phyloP scores from a whole-genome alignment of 2,329 filamentous ascomycete genomes.

The Fusarium sp. region DNA sequence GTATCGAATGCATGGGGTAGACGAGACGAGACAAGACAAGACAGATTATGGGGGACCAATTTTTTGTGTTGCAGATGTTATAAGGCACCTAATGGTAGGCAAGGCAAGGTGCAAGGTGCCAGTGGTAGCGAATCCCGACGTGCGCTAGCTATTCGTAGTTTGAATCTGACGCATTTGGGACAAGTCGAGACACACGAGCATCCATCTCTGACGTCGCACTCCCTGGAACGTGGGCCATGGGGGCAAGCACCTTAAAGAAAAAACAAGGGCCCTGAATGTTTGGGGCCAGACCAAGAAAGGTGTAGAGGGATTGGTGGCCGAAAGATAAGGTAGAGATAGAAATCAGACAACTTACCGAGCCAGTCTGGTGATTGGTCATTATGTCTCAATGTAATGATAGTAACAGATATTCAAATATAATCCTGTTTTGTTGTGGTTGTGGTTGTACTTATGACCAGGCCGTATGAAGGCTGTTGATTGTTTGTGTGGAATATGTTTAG shows the following conservation, averaged over 20 bases:
- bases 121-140: constrained; percentile 38
- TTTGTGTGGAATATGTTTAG: constrained; percentile 40
- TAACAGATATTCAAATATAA: background rate
- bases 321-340: background rate
- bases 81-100: background rate
- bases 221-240: constrained; percentile 27
- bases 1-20: constrained; percentile 20
- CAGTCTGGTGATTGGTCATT: background rate
- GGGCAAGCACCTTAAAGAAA: constrained; percentile 1
- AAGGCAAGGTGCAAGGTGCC: constrained; percentile 31
- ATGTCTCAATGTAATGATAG: background rate
- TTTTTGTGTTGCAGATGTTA: constrained; percentile 36
- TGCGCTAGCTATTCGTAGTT: constrained; percentile 39
- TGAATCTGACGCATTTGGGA: constrained; percentile 43
- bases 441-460: background rate
- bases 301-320: background rate
- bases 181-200: constrained; percentile 49
- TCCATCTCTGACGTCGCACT: constrained; percentile 49
- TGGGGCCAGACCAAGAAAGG: background rate
- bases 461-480: background rate
- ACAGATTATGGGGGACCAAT: constrained; percentile 12
- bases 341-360: constrained; percentile 2
- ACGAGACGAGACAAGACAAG: background rate
- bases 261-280: background rate
- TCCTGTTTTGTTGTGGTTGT: background rate